Evolutionary conservation across 1,139 yeast genomes (phyloP).

Genomic region (Suhomyces wounanorum): DNA sequence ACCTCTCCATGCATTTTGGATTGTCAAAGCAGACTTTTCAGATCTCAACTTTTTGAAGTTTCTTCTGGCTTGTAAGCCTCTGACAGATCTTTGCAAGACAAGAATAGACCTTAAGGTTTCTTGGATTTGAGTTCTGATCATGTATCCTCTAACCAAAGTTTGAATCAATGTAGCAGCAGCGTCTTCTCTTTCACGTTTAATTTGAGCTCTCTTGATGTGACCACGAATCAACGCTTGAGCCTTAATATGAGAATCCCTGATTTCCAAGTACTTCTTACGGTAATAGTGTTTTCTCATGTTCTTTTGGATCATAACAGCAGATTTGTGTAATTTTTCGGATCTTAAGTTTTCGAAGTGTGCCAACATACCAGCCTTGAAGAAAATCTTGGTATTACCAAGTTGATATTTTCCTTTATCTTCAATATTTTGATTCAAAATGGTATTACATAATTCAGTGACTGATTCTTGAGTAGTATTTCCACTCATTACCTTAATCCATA

Average conservation of each 20-base stretch:
- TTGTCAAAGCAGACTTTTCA: conserved; percentile 62
- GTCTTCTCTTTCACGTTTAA: conserved; percentile 58
- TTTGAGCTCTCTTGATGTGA: conserved; percentile 55
- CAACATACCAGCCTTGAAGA: conserved; percentile 94
- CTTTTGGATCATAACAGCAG: conserved; percentile 88
- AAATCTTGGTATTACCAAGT: conserved; percentile 85
- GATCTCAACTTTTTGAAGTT: conserved; percentile 49
- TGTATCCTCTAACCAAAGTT: conserved; percentile 66
- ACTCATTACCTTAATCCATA: conserved; percentile 65
- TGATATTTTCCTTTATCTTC: conserved; percentile 73
- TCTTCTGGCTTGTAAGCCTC: conserved; percentile 65
- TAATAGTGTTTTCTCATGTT: conserved; percentile 67
- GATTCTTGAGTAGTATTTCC: conserved; percentile 58
- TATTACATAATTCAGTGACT: conserved; percentile 64
- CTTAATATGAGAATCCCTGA: conserved; percentile 53
- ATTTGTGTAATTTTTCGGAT: conserved; percentile 69
- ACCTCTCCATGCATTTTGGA: conserved; percentile 74
- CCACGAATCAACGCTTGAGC: conserved; percentile 72
- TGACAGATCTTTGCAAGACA: conserved; percentile 64
- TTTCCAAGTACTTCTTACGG: conserved; percentile 61
- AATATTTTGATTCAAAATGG: conserved; percentile 64
- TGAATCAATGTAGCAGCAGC: conserved; percentile 75
- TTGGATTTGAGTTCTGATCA: conserved; percentile 50
- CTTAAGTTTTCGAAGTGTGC: conserved; percentile 89
- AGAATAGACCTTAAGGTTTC: conserved; percentile 53